phyloP scores from a whole-genome alignment of 2,329 filamentous ascomycete species.

The Fusarium sp. region DNA sequence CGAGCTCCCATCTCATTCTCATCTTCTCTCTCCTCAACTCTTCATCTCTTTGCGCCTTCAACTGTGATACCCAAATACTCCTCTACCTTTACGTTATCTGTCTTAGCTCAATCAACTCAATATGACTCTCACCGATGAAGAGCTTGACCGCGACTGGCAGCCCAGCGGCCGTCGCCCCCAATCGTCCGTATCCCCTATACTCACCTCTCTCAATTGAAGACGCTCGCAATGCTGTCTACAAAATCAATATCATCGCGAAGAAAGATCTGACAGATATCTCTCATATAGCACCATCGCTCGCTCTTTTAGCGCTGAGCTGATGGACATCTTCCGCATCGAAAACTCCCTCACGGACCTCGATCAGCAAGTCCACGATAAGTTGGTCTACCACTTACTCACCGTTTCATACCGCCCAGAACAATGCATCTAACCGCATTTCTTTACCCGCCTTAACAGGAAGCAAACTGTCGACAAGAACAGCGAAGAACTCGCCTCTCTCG shows the following conservation, averaged over 20 bases:
- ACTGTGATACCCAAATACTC: constrained; percentile 6
- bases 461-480: constrained; percentile 78
- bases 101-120: constrained; percentile 7
- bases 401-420: not conserved
- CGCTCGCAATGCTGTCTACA: constrained; percentile 1
- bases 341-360: constrained; percentile 79
- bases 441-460: constrained; percentile 67
- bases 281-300: constrained; percentile 80
- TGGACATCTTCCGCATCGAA: constrained; percentile 90
- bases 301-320: constrained; percentile 86
- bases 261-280: constrained; percentile 22
- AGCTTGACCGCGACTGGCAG: constrained; percentile 83
- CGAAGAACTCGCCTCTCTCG: constrained; percentile 85
- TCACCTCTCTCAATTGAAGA: constrained; percentile 63
- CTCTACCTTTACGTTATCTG: not conserved
- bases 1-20: constrained; percentile 8
- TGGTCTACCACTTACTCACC: constrained; percentile 50
- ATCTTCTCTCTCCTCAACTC: not conserved
- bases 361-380: constrained; percentile 85
- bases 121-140: constrained; percentile 67
- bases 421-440: constrained; percentile 24
- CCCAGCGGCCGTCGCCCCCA: constrained; percentile 81
- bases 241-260: constrained; percentile 19
- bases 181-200: constrained; percentile 75
- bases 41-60: constrained; percentile 1